Evolutionary conservation across 139 green algal species (phyloP).

Genomic region (Medakamo hakoo): DNA sequence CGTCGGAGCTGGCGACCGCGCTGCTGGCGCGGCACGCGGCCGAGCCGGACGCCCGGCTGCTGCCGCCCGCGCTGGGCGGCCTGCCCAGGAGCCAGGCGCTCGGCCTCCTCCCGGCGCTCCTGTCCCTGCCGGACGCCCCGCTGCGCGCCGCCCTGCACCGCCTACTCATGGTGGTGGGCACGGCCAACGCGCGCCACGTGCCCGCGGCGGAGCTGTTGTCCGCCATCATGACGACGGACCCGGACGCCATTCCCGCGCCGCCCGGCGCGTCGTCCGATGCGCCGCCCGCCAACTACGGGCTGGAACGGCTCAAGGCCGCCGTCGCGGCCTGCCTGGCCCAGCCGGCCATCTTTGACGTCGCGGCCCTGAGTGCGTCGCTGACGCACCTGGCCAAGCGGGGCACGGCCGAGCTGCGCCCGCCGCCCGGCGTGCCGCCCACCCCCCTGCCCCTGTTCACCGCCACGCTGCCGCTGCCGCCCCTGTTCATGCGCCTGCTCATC

Average conservation of each 20-base stretch:
- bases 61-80: neutral
- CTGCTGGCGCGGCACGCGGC: neutral
- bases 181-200: neutral
- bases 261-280: too few relatives aligned
- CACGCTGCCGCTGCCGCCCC: neutral
- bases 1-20: neutral
- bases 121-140: neutral
- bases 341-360: neutral
- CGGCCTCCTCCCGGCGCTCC: neutral
- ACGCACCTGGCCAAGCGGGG: neutral
- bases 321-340: neutral
- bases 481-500: neutral
- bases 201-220: neutral
- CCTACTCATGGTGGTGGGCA: too few relatives aligned
- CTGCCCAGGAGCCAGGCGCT: neutral
- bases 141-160: neutral
- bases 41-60: neutral
- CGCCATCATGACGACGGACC: neutral
- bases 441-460: too few relatives aligned
- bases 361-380: neutral
- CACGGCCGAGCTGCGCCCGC: too few relatives aligned
- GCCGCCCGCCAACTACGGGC: neutral
- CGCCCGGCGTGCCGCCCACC: too few relatives aligned
- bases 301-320: neutral
- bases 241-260: too few relatives aligned